Evolutionary conservation across 805 yeast species (phyloP), one percentile per base, ranked within the genome.

Genomic region (Nakazawaea pomicola): DNA sequence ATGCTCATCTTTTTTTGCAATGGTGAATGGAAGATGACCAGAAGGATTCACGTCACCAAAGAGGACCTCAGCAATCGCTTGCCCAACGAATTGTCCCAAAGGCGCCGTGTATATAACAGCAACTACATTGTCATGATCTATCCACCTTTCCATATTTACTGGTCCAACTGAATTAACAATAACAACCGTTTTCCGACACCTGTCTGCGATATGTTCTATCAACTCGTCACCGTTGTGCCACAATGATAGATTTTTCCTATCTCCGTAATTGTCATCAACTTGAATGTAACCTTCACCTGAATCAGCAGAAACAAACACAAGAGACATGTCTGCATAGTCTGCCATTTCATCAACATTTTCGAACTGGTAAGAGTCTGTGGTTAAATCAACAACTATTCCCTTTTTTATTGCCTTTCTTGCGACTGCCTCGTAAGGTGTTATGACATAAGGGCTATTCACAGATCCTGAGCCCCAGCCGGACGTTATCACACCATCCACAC

Each of bases 381-480:
- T 56, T 45, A 56, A 68, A 45, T 74, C 78, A 8, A 73, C 62
- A 4, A 65, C 62, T 52, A 73, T 70, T 4, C 70, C 73, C 34
- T 61, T 53, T 30, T 65, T 66, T 29, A 66, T 57, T 1, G 80
- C 79, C 36, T 62, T 64, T 28, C 58, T 55, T 4, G 71, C 60
- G 20, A 78, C 70, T 1, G 76, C 80, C 52, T 76, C 80, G 45
- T 66, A 65, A 0, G 83, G 83, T 0, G 80, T 72, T 9, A 74
- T 61, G 4, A 75, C 73, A 51, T 61, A 74, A 2, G 79, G 80
- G 33, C 73, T 68, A 46, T 65, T 69, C 7, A 73, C 80, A 8
- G 78, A 65, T 0, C 81, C 76, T 3, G 83, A 78, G 0, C 84
- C 84, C 82, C 83, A 76, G 7, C 83, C 83, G 19, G 73, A 67